Percentiles rank a stretch among this genome's conserved stretches.
Conservation (phyloP, 1,284 basidiomycete genomes). For the Malassezia equina region DNA sequence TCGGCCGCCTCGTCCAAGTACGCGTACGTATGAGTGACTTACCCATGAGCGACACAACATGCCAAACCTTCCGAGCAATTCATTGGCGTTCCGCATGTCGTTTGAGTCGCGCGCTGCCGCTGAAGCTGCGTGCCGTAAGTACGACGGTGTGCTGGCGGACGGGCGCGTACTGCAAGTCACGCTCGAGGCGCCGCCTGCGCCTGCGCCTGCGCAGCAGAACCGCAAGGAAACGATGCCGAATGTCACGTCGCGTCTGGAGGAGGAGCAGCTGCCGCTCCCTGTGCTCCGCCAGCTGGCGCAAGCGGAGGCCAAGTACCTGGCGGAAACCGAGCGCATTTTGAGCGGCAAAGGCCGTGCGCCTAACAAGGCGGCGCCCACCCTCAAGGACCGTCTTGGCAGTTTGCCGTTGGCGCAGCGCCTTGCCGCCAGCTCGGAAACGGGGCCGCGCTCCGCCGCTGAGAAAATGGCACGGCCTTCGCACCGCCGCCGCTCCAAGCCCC, state of each 20-base stretch:
- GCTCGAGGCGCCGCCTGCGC: constrained; percentile 2
- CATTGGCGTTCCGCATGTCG: constrained; percentile 35
- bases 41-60: background rate
- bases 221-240: background rate
- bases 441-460: background rate
- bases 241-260: background rate
- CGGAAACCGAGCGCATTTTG: constrained; percentile 12
- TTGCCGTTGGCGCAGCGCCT: constrained; percentile 16
- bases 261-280: constrained; percentile 10
- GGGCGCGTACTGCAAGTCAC: constrained; percentile 37
- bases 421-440: background rate
- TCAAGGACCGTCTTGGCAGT: constrained; percentile 12
- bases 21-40: background rate
- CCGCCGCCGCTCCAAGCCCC: background rate
- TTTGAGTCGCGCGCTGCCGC: constrained; percentile 31
- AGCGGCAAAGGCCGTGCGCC: background rate
- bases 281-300: constrained; percentile 14
- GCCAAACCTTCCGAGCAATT: constrained; percentile 30
- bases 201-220: background rate
- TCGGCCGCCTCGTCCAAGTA: constrained; percentile 33
- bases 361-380: background rate
- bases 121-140: constrained; percentile 29
- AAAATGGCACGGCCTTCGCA: background rate
- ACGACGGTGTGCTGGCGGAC: constrained; percentile 41
- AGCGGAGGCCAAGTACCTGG: constrained; percentile 13